A percentile compares a stretch with the other conserved stretches of the same genome.
Conservation (phyloP, 148 eudicot genomes). For the Dianthus caryophyllus region DNA sequence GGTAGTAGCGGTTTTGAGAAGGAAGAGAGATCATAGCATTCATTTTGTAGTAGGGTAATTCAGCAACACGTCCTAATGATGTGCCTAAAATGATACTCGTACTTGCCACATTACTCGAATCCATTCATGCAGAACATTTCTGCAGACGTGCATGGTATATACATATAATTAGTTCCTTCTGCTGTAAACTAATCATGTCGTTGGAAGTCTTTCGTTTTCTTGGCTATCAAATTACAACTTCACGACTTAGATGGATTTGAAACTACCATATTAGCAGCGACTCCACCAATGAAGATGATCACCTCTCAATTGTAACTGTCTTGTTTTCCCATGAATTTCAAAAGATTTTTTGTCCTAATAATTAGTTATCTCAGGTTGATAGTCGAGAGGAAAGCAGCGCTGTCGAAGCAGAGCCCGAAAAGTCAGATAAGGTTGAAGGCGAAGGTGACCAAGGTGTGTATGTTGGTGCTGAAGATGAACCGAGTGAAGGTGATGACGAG, state of each 20-base stretch:
- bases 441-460: conserved; percentile 53
- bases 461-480: conserved; percentile 56
- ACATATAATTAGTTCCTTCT: not conserved
- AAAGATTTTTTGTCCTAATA: too few species aligned
- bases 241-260: not conserved
- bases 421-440: conserved; percentile 30
- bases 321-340: too few species aligned
- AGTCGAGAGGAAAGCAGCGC: conserved; percentile 19
- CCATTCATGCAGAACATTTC: not conserved
- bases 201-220: not conserved
- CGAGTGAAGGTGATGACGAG: conserved; percentile 29
- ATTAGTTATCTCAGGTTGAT: conserved; percentile 28
- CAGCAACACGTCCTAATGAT: too few species aligned
- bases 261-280: not conserved
- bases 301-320: not conserved
- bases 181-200: not conserved
- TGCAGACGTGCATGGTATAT: not conserved
- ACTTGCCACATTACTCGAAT: not conserved
- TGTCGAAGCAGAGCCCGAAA: conserved; percentile 24
- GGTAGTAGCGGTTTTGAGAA: not conserved
- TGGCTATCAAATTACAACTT: not conserved
- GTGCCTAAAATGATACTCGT: too few species aligned
- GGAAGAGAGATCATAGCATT: not conserved
- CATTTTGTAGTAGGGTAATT: too few species aligned
- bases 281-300: not conserved